Evolutionary conservation across 2,329 filamentous ascomycete genomes (phyloP).

Genomic region (Aureobasidium sp.): DNA sequence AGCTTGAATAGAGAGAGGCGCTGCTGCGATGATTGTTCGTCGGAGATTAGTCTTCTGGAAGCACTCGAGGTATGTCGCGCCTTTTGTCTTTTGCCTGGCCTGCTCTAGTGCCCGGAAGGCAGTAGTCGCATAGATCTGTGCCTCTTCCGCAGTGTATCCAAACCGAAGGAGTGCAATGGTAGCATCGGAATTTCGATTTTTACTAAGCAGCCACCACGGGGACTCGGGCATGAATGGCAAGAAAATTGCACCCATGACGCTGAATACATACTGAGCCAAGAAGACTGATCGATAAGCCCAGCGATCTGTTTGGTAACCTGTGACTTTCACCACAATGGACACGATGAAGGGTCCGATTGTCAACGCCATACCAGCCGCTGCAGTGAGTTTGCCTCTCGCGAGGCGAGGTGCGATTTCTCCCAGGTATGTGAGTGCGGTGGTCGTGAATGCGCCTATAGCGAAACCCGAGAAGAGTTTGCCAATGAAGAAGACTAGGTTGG

Average conservation of each 20-base stretch:
- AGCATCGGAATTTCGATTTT: conserved; percentile 11
- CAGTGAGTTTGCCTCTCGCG: conserved; percentile 30
- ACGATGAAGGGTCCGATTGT: conserved; percentile 33
- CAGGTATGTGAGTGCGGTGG: conserved; percentile 32
- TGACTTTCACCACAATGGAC: conserved; percentile 18
- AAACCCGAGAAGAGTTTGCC: conserved; percentile 38
- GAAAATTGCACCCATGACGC: conserved; percentile 23
- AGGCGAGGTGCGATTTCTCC: conserved; percentile 32
- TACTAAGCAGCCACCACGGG: conserved; percentile 13
- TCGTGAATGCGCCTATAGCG: conserved; percentile 31
- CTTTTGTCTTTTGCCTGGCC: conserved; percentile 28
- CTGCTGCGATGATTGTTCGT: conserved; percentile 33
- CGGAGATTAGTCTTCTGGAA: conserved; percentile 33
- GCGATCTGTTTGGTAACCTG: conserved; percentile 27
- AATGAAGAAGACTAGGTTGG: conserved; percentile 33
- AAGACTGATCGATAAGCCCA: conserved; percentile 38
- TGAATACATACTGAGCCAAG: conserved; percentile 34
- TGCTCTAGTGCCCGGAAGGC: conserved; percentile 28
- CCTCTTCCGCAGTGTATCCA: conserved; percentile 17
- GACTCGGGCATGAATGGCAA: conserved; percentile 23
- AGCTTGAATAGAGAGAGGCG: conserved; percentile 29
- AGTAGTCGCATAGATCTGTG: conserved; percentile 17
- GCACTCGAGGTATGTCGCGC: conserved; percentile 33
- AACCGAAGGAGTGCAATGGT: conserved; percentile 18
- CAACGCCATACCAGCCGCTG: conserved; percentile 33